Evolutionary conservation across 1,284 basidiomycete genomes (phyloP), one percentile per base, ranked within the genome.

Genomic region (Sanghuangporus sanghuang): DNA sequence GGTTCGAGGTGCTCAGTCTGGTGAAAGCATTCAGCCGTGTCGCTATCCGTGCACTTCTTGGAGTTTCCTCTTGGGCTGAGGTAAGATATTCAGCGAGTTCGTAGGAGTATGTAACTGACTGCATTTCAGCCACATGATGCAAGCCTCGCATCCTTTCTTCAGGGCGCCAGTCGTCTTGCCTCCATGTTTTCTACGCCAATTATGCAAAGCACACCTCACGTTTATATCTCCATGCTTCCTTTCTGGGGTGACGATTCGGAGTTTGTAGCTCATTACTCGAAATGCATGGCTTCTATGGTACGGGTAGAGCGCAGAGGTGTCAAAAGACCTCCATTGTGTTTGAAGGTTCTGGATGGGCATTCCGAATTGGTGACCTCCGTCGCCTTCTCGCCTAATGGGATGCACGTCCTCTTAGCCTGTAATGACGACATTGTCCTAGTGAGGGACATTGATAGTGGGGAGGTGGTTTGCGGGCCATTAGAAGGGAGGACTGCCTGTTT

Each of bases 1-100:
- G 50, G 50, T 52, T 52, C 11, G 50, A 52, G 50, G 50, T 69
- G 0, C 60, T 73, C 5, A 71, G 71, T 54, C 40, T 73, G 4
- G 44, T 63, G 23, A 59, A 66, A 12, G 46, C n/a, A 27, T 39
- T 67, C 7, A 5, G 21, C 18, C 59, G 57, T 16, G n/a, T 44
- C 6, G 67, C 62, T 1, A 27, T n/a, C n/a, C 42, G 6, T 14
- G 36, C n/a, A n/a, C n/a, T n/a, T n/a, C n/a, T n/a, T n/a, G n/a
- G n/a, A n/a, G n/a, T n/a, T n/a, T n/a, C n/a, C n/a, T n/a, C n/a
- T n/a, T n/a, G n/a, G n/a, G n/a, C n/a, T n/a, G n/a, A n/a, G n/a
- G n/a, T n/a, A n/a, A n/a, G n/a, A n/a, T n/a, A n/a, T n/a, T n/a
- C n/a, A n/a, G n/a, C n/a, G n/a, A n/a, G n/a, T n/a, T n/a, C n/a